Conservation (phyloP, 2,329 filamentous ascomycete genomes). For the Arthrobotrys sphaeroides region DNA sequence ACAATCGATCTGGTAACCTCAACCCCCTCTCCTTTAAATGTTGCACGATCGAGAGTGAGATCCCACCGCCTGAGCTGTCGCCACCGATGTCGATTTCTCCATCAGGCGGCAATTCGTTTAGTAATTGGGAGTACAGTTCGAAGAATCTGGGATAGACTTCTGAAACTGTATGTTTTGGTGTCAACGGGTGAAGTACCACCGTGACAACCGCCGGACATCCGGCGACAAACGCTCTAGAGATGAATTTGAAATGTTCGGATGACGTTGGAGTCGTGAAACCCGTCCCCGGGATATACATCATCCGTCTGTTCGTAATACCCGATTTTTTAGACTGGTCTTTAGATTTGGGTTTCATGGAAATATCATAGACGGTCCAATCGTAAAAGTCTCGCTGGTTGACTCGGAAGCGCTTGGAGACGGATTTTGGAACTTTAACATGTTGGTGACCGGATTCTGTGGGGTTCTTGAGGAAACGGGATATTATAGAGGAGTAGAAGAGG, state of each 20-base stretch:
- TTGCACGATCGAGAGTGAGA: slow-evolving; percentile 22
- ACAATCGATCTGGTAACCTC: slow-evolving; percentile 10
- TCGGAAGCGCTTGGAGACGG: neutral
- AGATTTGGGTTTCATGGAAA: slow-evolving; percentile 12
- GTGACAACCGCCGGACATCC: slow-evolving; percentile 2
- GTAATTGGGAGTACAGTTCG: slow-evolving; percentile 31
- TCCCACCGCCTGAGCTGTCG: slow-evolving; percentile 39
- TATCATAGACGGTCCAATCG: slow-evolving; percentile 36
- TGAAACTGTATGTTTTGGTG: slow-evolving; percentile 23
- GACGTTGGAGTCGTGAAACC: slow-evolving; percentile 31
- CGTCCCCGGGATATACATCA: slow-evolving; percentile 40
- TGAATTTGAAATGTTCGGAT: slow-evolving; percentile 34
- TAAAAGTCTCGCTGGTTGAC: slow-evolving; percentile 18
- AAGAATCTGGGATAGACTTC: slow-evolving; percentile 35
- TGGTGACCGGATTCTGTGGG: slow-evolving; percentile 28
- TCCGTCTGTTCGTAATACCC: neutral
- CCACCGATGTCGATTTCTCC: slow-evolving; percentile 33
- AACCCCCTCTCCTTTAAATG: slow-evolving; percentile 9
- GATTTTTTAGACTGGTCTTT: neutral
- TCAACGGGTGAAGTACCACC: slow-evolving; percentile 29
- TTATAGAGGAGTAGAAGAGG: slow-evolving; percentile 4
- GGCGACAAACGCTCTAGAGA: slow-evolving; percentile 8
- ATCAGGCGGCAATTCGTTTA: neutral
- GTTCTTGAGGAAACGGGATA: neutral
- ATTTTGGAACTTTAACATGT: slow-evolving; percentile 9